Evolutionary conservation across 108 stramenopile genomes (phyloP).

Genomic region (Nannochloropsis granulata): DNA sequence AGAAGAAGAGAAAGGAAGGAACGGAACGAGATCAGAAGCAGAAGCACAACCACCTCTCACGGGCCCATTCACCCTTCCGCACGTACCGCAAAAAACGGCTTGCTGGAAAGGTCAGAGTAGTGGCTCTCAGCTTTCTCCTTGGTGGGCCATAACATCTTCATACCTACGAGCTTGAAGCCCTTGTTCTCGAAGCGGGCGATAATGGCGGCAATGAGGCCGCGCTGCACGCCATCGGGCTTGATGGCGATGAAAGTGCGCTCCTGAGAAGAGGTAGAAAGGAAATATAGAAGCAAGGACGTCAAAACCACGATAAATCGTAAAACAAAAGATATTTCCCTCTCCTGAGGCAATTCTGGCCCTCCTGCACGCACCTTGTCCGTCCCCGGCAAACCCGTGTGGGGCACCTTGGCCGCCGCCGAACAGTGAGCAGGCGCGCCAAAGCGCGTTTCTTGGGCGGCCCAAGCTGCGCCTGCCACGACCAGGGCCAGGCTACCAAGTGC

Average conservation of each 20-base stretch:
- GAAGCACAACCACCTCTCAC: too few species aligned
- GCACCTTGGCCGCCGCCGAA: background rate
- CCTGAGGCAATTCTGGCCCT: background rate
- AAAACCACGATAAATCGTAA: too few species aligned
- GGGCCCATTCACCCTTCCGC: too few species aligned
- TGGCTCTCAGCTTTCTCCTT: slow-evolving; percentile 67
- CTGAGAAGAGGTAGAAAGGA: background rate
- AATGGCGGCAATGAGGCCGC: slow-evolving; percentile 75
- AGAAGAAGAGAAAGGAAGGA: too few species aligned
- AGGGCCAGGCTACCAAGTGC: background rate
- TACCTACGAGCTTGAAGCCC: slow-evolving; percentile 72
- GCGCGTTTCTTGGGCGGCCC: background rate
- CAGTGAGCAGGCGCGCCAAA: background rate
- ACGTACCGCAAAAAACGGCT: slow-evolving; percentile 69
- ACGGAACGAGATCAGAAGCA: too few species aligned
- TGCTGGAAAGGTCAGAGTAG: slow-evolving; percentile 70
- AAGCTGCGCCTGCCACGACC: background rate
- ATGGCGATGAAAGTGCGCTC: slow-evolving; percentile 35
- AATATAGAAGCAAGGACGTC: too few species aligned
- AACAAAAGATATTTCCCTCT: too few species aligned
- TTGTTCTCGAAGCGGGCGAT: slow-evolving; percentile 71
- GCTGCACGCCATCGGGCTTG: slow-evolving; percentile 73
- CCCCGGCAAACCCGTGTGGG: slow-evolving; percentile 26
- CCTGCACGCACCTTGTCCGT: slow-evolving; percentile 14
- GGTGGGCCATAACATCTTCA: slow-evolving; percentile 69